A percentile compares a stretch with the other conserved stretches of the same genome.
phyloP scores from a whole-genome alignment of 139 green algal species.

The Ulvella scutata region DNA sequence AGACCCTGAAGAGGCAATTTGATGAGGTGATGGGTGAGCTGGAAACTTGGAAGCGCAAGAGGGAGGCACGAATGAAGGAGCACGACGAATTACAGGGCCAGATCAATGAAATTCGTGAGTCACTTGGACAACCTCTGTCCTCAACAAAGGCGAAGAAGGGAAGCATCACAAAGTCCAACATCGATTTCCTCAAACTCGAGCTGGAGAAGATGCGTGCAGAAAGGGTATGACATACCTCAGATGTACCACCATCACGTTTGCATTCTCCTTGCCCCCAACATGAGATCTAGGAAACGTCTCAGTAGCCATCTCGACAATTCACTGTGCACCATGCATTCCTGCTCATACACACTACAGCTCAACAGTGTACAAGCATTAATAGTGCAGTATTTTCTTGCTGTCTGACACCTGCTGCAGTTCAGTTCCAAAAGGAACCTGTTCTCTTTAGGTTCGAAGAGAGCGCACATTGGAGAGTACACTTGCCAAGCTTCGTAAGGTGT shows the following conservation, averaged over 20 bases:
- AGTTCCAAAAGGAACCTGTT: no score
- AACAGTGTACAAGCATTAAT: no score
- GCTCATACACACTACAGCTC: no score
- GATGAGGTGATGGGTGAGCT: not conserved
- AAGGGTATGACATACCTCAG: not conserved
- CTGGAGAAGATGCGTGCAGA: not conserved
- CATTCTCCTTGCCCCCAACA: no score
- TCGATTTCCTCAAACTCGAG: not conserved
- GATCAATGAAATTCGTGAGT: constrained; percentile 1
- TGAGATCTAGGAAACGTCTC: no score
- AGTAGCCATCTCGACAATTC: no score
- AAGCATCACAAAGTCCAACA: not conserved
- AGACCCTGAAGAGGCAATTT: not conserved
- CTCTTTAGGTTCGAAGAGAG: not conserved
- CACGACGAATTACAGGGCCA: not conserved
- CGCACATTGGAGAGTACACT: not conserved
- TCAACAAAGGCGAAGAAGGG: not conserved
- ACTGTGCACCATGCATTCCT: no score
- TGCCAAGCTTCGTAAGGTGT: not conserved
- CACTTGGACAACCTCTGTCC: not conserved
- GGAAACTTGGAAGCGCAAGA: not conserved
- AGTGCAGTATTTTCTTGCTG: no score
- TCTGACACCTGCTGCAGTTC: no score
- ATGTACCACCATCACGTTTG: no score
- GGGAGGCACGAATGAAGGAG: not conserved